Base-by-base conservation (phyloP, 148 eudicot species). In the Vaccinium darrowii region DNA sequence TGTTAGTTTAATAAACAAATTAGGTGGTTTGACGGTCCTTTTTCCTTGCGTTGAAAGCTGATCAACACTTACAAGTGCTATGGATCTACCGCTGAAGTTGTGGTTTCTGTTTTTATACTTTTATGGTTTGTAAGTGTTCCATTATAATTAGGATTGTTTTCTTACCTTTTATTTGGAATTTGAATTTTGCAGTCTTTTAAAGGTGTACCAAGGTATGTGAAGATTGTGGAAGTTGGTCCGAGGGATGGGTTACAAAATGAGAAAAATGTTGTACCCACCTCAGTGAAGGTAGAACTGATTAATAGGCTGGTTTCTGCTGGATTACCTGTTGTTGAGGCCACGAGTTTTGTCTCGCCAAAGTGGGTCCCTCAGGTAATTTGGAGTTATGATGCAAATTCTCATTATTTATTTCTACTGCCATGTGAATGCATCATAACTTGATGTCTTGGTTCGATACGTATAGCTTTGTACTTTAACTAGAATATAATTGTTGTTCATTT, bases 171-270 rank as follows among this genome's bases (percentile, higher is more conserved):
- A 69, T 86, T 79, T 84, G 67, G 89, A 86, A 79, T 84, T 75
- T 85, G 49, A 86, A 86, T 91, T 92, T 63, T 8, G 93, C 95
- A 96, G 96, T 86, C 92, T 82, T 90, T 92, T 51, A 90, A 86
- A 80, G 85, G 84, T 65, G 75, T 95, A 33, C 98, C 99, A 16
- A 85, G 87, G 76, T 95, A 80, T 88, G 99, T 97, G 84, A 94
- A 94, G 89, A 94, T 97, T 81, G 96, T 95, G 76, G 99, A 97
- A 90, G 98, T 97, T 83, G 99, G 99, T 87, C 99, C 98, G 1
- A 91, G 98, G 84, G 99, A 97, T 88, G 99, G 98, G 33, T 85
- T 97, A 79, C 99, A 97, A 83, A 97, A 97, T 82, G 99, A 97
- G 90, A 97, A 95, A 82, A 87, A 86, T 60, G 88, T 94, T 51